phyloP scores from a whole-genome alignment of 228 moss, liverwort and hornwort species.

The Sphagnum magellanicum region DNA sequence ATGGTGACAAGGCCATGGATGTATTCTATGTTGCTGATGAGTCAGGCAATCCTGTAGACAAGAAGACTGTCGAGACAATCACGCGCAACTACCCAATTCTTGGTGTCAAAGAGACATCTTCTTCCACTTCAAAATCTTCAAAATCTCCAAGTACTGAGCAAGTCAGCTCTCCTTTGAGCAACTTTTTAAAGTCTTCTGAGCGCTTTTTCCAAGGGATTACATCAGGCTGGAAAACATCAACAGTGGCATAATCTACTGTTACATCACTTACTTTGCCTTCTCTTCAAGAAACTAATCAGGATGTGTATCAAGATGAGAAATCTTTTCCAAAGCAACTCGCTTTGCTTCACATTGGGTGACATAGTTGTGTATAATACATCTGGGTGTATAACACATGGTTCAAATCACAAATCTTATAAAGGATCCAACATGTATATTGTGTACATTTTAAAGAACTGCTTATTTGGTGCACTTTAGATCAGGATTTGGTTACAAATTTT shows the following conservation, averaged over 20 bases:
- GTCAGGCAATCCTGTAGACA: slow-evolving; percentile 1
- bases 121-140: background rate
- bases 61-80: background rate
- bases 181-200: background rate
- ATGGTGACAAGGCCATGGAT: background rate
- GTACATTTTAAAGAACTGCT: too few species aligned
- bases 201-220: background rate
- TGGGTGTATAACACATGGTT: too few species aligned
- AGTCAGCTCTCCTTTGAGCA: background rate
- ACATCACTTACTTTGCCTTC: too few species aligned
- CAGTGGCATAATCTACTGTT: background rate
- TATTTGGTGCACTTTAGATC: too few species aligned
- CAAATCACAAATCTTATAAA: too few species aligned
- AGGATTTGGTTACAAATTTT: too few species aligned
- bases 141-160: slow-evolving; percentile 14
- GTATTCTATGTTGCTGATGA: slow-evolving; percentile 4
- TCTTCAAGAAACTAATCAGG: too few species aligned
- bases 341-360: too few species aligned
- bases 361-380: too few species aligned
- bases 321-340: too few species aligned
- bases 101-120: background rate
- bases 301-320: too few species aligned
- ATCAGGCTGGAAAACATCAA: background rate
- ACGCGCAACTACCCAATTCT: background rate
- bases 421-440: too few species aligned